phyloP scores from a whole-genome alignment of 208 protist genomes.

The Wallacemonas rigidus region DNA sequence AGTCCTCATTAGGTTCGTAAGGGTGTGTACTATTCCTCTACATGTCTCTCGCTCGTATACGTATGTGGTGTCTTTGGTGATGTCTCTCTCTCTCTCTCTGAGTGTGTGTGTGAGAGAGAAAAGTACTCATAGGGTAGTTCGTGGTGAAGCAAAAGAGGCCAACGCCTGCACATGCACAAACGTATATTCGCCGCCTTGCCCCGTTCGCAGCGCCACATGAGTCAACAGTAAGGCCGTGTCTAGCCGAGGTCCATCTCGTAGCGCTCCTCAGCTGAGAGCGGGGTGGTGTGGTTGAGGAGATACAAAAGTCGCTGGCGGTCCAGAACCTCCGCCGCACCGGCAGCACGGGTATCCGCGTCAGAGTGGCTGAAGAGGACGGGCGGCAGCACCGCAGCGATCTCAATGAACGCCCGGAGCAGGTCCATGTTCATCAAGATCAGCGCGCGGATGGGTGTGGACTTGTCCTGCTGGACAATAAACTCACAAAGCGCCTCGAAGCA shows the following conservation, averaged over 20 bases:
- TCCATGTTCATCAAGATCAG: slow-evolving; percentile 40
- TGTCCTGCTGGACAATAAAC: slow-evolving; percentile 18
- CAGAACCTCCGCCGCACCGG: background rate
- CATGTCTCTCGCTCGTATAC: too few relatives aligned
- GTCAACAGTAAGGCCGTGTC: background rate
- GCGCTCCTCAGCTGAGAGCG: background rate
- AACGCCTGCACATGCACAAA: too few relatives aligned
- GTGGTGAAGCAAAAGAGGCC: too few relatives aligned
- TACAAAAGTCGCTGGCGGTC: slow-evolving; percentile 11
- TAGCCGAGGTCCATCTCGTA: slow-evolving; percentile 1
- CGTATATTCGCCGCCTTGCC: too few relatives aligned
- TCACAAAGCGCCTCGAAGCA: slow-evolving; percentile 8
- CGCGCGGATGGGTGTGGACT: slow-evolving; percentile 1
- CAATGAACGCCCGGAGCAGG: slow-evolving; percentile 35
- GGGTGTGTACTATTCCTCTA: too few relatives aligned
- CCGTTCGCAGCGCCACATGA: too few relatives aligned
- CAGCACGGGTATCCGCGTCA: background rate
- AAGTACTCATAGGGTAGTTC: too few relatives aligned
- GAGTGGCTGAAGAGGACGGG: background rate
- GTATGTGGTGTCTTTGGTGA: too few relatives aligned
- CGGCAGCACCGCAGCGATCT: slow-evolving; percentile 16
- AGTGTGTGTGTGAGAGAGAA: too few relatives aligned
- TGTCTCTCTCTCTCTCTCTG: too few relatives aligned
- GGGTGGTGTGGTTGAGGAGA: background rate
- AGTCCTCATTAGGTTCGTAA: too few relatives aligned